phyloP scores from a whole-genome alignment of 768 basidiomycete genomes.

The Tricholoma hemisulphureum region DNA sequence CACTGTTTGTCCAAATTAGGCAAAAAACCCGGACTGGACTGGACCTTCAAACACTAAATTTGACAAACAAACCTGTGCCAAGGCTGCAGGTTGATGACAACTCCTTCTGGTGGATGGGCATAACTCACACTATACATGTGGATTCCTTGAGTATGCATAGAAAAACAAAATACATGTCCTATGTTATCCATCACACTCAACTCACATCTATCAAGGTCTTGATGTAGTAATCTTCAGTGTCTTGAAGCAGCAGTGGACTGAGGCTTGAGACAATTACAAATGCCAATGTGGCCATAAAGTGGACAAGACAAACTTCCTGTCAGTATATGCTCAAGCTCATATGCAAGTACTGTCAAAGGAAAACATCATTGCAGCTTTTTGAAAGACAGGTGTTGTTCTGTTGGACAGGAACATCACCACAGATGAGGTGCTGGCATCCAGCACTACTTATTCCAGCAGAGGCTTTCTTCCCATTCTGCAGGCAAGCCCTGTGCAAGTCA shows the following conservation, averaged over 20 bases:
- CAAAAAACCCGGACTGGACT: no score
- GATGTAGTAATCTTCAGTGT: conserved; percentile 37
- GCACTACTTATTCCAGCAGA: conserved; percentile 10
- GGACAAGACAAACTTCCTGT: conserved; percentile 4
- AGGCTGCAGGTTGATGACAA: conserved; percentile 29
- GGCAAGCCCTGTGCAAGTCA: conserved; percentile 17
- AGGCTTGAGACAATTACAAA: conserved; percentile 15
- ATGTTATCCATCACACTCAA: conserved; percentile 45
- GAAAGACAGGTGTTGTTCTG: conserved; percentile 33
- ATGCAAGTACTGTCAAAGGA: conserved; percentile 20
- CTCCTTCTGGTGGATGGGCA: conserved; percentile 50
- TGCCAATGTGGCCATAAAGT: conserved; percentile 1
- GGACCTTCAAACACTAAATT: no score
- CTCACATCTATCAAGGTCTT: conserved; percentile 45
- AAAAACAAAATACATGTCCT: conserved; percentile 38
- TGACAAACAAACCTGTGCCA: conserved; percentile 34
- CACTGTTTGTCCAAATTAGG: no score
- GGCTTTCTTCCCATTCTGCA: conserved; percentile 20
- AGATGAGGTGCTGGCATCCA: conserved; percentile 29
- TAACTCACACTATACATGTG: conserved; percentile 38
- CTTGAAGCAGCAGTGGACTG: conserved; percentile 30
- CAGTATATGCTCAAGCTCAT: conserved; percentile 4
- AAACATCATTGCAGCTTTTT: conserved; percentile 31
- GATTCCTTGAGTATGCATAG: conserved; percentile 38
- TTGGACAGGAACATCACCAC: conserved; percentile 28